Percentiles rank a stretch among this genome's conserved stretches.
Conservation (phyloP, 2,329 filamentous ascomycete species). For the Ampelomyces quisqualis region DNA sequence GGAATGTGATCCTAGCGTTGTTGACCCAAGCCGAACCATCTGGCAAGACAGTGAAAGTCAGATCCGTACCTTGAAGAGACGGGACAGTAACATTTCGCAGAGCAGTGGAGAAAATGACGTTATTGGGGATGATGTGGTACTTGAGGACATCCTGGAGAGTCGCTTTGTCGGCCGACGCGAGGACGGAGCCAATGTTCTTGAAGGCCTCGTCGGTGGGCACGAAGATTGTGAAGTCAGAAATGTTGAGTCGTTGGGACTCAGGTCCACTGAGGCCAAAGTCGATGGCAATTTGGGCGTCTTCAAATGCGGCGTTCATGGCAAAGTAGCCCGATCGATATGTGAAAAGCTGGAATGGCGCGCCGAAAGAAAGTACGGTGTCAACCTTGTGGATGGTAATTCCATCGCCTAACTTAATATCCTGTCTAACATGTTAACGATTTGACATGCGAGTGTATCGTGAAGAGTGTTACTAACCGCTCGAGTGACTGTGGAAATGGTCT, state of each 20-base stretch:
- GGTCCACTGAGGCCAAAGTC: constrained; percentile 21
- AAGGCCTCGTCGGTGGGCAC: constrained; percentile 76
- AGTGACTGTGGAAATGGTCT: constrained; percentile 51
- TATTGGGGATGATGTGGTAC: constrained; percentile 31
- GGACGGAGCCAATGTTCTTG: constrained; percentile 51
- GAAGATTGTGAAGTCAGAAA: constrained; percentile 73
- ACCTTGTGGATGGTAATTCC: constrained; percentile 32
- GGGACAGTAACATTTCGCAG: constrained; percentile 28
- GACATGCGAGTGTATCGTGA: neutral
- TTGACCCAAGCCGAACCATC: constrained; percentile 31
- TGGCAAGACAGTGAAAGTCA: constrained; percentile 26
- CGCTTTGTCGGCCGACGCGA: constrained; percentile 17
- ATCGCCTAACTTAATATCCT: constrained; percentile 30
- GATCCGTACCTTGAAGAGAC: constrained; percentile 21
- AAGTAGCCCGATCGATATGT: constrained; percentile 29
- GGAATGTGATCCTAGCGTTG: constrained; percentile 24
- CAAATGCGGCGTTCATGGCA: constrained; percentile 25
- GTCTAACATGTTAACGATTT: neutral
- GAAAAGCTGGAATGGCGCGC: constrained; percentile 30
- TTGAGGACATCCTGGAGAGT: constrained; percentile 27
- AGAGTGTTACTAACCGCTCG: constrained; percentile 45
- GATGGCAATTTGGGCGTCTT: constrained; percentile 23
- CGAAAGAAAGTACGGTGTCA: constrained; percentile 29
- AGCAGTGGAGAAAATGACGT: constrained; percentile 28
- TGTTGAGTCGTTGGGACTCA: constrained; percentile 21